Conservation (phyloP, 768 basidiomycete species). For the Mrakia gelida region DNA sequence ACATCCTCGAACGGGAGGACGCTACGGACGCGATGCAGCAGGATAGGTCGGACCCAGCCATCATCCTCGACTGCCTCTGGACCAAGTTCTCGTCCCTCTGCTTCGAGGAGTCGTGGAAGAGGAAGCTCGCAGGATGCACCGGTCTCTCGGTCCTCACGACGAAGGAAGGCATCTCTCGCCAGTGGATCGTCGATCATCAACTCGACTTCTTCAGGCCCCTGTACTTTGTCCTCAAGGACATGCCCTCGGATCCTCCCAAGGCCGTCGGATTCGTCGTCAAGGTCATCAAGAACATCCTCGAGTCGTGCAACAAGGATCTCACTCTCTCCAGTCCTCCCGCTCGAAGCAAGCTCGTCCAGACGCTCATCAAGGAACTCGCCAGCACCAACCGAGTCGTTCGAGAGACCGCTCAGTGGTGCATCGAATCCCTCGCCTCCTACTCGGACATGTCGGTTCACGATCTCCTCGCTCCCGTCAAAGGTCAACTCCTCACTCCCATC, state of each 20-base stretch:
- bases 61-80: constrained; percentile 72
- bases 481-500: constrained; percentile 80
- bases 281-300: constrained; percentile 54
- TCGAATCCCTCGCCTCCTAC: constrained; percentile 69
- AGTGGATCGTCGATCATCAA: constrained; percentile 80
- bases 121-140: constrained; percentile 81
- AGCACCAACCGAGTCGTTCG: constrained; percentile 82
- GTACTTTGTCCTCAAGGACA: constrained; percentile 87
- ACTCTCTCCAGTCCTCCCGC: constrained; percentile 35
- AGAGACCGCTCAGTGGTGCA: constrained; percentile 72
- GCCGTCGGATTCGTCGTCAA: constrained; percentile 73
- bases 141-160: constrained; percentile 77
- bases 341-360: constrained; percentile 37
- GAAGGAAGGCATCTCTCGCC: constrained; percentile 64
- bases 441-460: constrained; percentile 68
- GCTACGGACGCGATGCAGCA: constrained; percentile 18
- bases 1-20: constrained; percentile 45
- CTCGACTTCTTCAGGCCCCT: constrained; percentile 85
- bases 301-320: constrained; percentile 38
- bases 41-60: constrained; percentile 32
- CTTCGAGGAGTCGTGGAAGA: constrained; percentile 82
- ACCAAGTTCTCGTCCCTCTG: constrained; percentile 79
- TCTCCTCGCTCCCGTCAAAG: constrained; percentile 72
- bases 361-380: constrained; percentile 70
- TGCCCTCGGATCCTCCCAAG: constrained; percentile 80